phyloP scores from a whole-genome alignment of 2,329 filamentous ascomycete genomes.

The Aspergillus bombycis region DNA sequence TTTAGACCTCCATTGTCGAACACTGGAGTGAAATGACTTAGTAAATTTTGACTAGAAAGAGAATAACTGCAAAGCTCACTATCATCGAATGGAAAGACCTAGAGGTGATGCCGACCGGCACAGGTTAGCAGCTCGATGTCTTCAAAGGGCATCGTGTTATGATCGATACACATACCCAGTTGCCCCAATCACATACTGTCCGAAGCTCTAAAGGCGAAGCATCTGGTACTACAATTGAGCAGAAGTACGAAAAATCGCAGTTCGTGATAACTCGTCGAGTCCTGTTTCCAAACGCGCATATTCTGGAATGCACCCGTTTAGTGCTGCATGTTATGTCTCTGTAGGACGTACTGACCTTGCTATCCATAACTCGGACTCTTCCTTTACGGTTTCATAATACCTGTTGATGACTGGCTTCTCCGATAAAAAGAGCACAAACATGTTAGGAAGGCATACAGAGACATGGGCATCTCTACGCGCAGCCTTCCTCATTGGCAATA shows the following conservation, averaged over 20 bases:
- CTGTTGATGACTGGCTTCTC: slow-evolving; percentile 26
- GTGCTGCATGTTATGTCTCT: not conserved
- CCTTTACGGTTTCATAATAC: slow-evolving; percentile 26
- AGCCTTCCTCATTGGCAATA: not conserved
- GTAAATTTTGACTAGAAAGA: not conserved
- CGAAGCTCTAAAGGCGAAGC: slow-evolving; percentile 26
- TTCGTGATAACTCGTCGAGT: slow-evolving; percentile 13
- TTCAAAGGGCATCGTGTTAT: not conserved
- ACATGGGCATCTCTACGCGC: slow-evolving; percentile 1
- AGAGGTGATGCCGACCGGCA: not conserved
- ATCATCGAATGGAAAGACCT: slow-evolving; percentile 23
- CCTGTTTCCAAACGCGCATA: slow-evolving; percentile 20
- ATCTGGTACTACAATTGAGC: slow-evolving; percentile 27
- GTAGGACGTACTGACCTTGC: slow-evolving; percentile 17
- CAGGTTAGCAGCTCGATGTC: not conserved
- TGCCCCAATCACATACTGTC: slow-evolving; percentile 33
- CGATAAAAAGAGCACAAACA: slow-evolving; percentile 35
- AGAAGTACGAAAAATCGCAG: slow-evolving; percentile 32
- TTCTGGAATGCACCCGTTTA: slow-evolving; percentile 8
- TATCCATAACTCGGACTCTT: slow-evolving; percentile 30
- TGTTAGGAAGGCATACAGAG: slow-evolving; percentile 26
- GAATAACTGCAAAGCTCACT: slow-evolving; percentile 1
- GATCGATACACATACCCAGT: slow-evolving; percentile 23
- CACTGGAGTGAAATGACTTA: slow-evolving; percentile 17
- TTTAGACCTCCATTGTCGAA: slow-evolving; percentile 37